Percentiles rank a stretch among this genome's conserved stretches.
phyloP scores from a whole-genome alignment of 306 rosid genomes.

The Acmispon strigosus region DNA sequence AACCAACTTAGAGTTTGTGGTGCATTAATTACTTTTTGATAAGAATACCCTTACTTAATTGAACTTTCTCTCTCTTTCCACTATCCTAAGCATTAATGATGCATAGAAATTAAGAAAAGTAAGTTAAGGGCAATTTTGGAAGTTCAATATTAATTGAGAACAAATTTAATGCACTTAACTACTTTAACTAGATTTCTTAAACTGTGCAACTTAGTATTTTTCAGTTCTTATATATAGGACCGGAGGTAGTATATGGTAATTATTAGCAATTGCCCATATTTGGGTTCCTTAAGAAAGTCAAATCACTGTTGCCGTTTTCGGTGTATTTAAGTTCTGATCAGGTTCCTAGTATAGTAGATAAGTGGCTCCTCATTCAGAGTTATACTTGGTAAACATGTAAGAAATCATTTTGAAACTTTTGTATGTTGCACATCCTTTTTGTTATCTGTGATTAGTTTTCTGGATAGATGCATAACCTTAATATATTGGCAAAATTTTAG shows the following conservation, averaged over 20 bases:
- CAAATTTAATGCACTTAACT: too few relatives aligned
- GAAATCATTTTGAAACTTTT: not conserved
- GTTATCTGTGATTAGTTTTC: not conserved
- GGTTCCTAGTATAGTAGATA: not conserved
- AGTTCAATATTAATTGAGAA: too few relatives aligned
- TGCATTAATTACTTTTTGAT: too few relatives aligned
- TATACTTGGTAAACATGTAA: not conserved
- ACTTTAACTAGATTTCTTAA: too few relatives aligned
- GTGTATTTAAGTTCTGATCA: not conserved
- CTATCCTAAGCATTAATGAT: too few relatives aligned
- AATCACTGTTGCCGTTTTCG: not conserved
- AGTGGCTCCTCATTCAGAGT: not conserved
- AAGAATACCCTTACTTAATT: too few relatives aligned
- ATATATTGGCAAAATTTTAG: not conserved
- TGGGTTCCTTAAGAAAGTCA: not conserved
- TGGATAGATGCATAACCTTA: not conserved
- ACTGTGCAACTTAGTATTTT: too few relatives aligned
- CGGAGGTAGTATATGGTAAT: not conserved
- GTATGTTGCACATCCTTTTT: not conserved
- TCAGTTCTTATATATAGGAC: too few relatives aligned
- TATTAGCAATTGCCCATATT: not conserved
- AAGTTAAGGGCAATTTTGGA: too few relatives aligned
- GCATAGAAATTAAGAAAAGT: too few relatives aligned
- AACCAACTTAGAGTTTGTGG: too few relatives aligned
- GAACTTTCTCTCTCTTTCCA: too few relatives aligned